Conservation (phyloP, 306 rosid species). For the Clitoria ternatea region DNA sequence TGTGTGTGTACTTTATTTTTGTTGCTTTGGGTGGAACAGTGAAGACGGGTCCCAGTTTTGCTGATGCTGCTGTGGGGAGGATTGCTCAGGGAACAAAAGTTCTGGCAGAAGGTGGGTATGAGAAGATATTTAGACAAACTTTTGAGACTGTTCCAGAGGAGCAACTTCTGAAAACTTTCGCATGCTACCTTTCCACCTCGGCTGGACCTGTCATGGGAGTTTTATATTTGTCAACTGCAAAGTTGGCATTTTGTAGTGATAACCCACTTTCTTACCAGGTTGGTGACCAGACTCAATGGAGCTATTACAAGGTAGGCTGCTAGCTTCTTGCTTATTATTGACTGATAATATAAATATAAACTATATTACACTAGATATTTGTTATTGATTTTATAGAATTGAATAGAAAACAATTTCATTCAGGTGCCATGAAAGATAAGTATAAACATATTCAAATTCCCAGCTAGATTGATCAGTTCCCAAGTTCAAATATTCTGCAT, state of each 20-base stretch:
- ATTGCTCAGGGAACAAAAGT: conserved; percentile 95
- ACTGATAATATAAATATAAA: too few species aligned
- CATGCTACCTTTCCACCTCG: conserved; percentile 91
- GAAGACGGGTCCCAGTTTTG: conserved; percentile 93
- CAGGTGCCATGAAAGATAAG: not conserved
- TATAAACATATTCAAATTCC: not conserved
- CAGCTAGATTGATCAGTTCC: not conserved
- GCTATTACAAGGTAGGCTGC: conserved; percentile 74
- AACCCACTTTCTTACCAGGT: conserved; percentile 74
- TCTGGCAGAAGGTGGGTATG: conserved; percentile 97
- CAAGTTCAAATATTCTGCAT: not conserved
- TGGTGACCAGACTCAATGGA: conserved; percentile 77
- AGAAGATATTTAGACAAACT: conserved; percentile 76
- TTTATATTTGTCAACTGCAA: conserved; percentile 76
- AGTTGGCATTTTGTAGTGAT: conserved; percentile 92
- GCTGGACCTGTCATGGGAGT: conserved; percentile 98
- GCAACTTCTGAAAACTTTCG: conserved; percentile 78
- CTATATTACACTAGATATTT: not conserved
- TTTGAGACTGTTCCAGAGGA: conserved; percentile 86
- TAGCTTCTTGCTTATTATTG: conserved; percentile 7
- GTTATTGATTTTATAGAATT: not conserved
- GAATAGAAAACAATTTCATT: not conserved
- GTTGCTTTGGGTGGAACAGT: conserved; percentile 42
- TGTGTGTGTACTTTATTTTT: not conserved
- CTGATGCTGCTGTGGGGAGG: conserved; percentile 96